Conservation (phyloP, 352 stramenopile genomes). For the Pilasporangium apinafurcum region DNA sequence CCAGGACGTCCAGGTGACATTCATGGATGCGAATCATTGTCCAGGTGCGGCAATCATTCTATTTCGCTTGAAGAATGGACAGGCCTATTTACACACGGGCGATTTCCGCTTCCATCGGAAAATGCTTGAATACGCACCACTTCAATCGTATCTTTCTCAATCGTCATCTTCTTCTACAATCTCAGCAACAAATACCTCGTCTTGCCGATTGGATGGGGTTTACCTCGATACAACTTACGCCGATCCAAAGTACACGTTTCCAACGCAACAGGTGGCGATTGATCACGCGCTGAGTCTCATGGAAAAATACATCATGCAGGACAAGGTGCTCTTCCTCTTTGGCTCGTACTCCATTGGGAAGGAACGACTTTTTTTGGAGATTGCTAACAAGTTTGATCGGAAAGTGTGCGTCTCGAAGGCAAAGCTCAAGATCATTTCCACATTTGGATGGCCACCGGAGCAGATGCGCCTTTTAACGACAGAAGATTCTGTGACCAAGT, state of each 20-base stretch:
- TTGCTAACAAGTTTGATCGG: slow-evolving; percentile 67
- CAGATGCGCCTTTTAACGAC: slow-evolving; percentile 87
- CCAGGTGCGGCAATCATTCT: slow-evolving; percentile 94
- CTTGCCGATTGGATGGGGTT: slow-evolving; percentile 73
- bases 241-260: slow-evolving; percentile 92
- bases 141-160: slow-evolving; percentile 39
- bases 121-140: slow-evolving; percentile 57
- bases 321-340: slow-evolving; percentile 92
- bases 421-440: slow-evolving; percentile 83
- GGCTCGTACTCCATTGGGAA: slow-evolving; percentile 97
- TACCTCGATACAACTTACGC: slow-evolving; percentile 98
- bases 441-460: slow-evolving; percentile 78
- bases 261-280: slow-evolving; percentile 79
- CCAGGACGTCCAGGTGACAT: slow-evolving; percentile 88
- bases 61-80: slow-evolving; percentile 83
- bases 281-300: slow-evolving; percentile 57
- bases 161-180: too few species aligned
- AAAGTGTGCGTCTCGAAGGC: slow-evolving; percentile 77
- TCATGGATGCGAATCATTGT: slow-evolving; percentile 97
- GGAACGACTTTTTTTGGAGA: slow-evolving; percentile 94
- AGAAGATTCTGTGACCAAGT: slow-evolving; percentile 64
- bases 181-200: too few species aligned
- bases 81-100: slow-evolving; percentile 89
- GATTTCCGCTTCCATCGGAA: slow-evolving; percentile 77
- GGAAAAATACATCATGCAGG: slow-evolving; percentile 35